A percentile compares a stretch with the other conserved stretches of the same genome.
phyloP scores from a whole-genome alignment of 2,329 filamentous ascomycete genomes.

The Fusarium nygamai region DNA sequence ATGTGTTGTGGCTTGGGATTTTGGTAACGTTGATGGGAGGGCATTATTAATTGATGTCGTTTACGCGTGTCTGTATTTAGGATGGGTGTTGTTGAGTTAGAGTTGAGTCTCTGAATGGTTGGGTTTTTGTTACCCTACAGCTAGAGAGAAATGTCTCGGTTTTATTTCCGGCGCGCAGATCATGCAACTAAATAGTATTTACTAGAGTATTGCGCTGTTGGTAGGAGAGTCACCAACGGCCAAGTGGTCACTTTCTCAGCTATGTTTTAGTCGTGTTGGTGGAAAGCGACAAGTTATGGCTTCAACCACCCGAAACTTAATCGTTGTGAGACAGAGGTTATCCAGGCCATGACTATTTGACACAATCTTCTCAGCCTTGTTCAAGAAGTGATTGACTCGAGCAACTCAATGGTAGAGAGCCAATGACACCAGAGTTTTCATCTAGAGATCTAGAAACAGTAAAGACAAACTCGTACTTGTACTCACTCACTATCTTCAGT shows the following conservation, averaged over 20 bases:
- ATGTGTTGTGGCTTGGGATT: too few species aligned
- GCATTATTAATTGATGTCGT: not conserved
- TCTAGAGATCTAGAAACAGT: too few species aligned
- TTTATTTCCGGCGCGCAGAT: not conserved
- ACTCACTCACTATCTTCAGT: not conserved
- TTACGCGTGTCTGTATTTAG: not conserved
- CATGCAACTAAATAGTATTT: not conserved
- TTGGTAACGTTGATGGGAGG: not conserved
- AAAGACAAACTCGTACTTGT: not conserved
- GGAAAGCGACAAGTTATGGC: not conserved
- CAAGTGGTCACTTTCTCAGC: not conserved
- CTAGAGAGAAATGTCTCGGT: not conserved
- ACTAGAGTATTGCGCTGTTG: not conserved
- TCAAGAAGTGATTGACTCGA: not conserved
- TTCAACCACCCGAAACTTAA: not conserved
- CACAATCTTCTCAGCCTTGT: rapidly evolving
- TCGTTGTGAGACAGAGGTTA: not conserved
- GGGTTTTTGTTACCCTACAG: not conserved
- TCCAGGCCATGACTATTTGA: rapidly evolving
- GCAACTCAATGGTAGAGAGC: rapidly evolving
- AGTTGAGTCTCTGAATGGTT: slow-evolving; percentile 12
- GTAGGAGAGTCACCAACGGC: not conserved
- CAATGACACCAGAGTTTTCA: not conserved
- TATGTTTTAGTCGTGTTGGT: not conserved
- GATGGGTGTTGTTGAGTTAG: not conserved